Percentiles rank a stretch among this genome's conserved stretches.
Evolutionary conservation across 257 asterid species (phyloP).

Genomic region (Solanum boliviense): DNA sequence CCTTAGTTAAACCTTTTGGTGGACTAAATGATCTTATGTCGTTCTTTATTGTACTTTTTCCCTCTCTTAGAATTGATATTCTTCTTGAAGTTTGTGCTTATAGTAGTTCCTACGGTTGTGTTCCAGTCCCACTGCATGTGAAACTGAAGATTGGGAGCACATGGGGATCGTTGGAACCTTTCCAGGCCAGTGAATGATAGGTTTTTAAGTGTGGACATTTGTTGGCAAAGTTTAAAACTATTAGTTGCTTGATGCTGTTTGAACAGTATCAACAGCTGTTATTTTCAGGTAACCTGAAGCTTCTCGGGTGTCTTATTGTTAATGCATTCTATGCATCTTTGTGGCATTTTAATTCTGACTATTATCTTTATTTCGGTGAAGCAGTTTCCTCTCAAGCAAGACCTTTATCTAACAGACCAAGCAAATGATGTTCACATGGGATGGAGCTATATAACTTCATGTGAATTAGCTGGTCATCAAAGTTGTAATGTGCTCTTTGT

Average conservation of each 20-base stretch:
- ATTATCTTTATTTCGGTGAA: neutral
- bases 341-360: neutral
- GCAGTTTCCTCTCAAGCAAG: neutral
- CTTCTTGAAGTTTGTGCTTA: neutral
- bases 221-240: neutral
- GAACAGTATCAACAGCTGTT: neutral
- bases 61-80: neutral
- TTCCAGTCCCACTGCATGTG: conserved; percentile 84
- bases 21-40: neutral
- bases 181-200: conserved; percentile 24
- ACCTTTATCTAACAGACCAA: neutral
- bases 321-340: neutral
- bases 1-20: neutral
- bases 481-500: neutral
- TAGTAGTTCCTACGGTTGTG: neutral
- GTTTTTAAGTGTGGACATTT: neutral
- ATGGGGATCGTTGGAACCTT: conserved; percentile 88
- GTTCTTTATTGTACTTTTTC: neutral
- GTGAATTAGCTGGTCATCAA: neutral
- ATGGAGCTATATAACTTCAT: neutral
- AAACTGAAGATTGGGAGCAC: conserved; percentile 82
- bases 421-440: neutral
- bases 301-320: neutral
- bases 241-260: neutral
- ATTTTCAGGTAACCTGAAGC: neutral